These are phyloP conservation scores for Diaporthe caulivora DNA, from an alignment of 2,329 filamentous ascomycete species.

Conservation along the genomic window DNA sequence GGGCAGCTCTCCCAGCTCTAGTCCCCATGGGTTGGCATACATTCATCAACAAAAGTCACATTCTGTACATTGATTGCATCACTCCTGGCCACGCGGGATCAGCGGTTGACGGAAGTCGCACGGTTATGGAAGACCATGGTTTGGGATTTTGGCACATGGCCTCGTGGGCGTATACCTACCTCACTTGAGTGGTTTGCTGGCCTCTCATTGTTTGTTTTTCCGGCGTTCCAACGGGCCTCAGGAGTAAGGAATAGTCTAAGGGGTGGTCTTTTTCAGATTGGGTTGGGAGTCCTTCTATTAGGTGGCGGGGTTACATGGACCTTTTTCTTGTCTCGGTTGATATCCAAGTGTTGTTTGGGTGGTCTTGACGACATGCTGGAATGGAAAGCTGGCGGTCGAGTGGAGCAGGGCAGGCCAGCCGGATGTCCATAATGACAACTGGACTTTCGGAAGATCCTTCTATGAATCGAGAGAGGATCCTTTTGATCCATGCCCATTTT, in stretches of 20 bases:
- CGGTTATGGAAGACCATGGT: neutral
- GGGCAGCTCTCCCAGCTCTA: constrained; percentile 55
- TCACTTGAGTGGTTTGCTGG: neutral
- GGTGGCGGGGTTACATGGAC: neutral
- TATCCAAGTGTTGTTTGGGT: constrained; percentile 9
- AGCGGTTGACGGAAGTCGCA: constrained; percentile 4
- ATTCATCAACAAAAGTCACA: neutral
- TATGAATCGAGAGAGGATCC: neutral
- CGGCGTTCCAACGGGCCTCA: constrained; percentile 9
- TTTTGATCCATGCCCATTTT: neutral
- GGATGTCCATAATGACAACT: constrained; percentile 4
- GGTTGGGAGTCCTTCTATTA: constrained; percentile 11
- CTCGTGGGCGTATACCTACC: neutral
- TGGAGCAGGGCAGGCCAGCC: neutral
- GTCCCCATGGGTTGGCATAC: neutral
- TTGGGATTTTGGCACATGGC: neutral
- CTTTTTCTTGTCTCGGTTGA: constrained; percentile 7
- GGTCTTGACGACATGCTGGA: neutral
- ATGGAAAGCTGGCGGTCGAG: neutral
- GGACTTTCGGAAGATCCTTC: constrained; percentile 4
- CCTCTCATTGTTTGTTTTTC: constrained; percentile 5
- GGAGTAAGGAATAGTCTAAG: constrained; percentile 22
- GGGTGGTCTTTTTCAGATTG: constrained; percentile 2
- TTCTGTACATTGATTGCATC: constrained; percentile 9
- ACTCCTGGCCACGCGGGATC: neutral